Evolutionary conservation across 2,329 filamentous ascomycete species (phyloP), one percentile per base, ranked within the genome.

Genomic region (Samsoniella hepiali): DNA sequence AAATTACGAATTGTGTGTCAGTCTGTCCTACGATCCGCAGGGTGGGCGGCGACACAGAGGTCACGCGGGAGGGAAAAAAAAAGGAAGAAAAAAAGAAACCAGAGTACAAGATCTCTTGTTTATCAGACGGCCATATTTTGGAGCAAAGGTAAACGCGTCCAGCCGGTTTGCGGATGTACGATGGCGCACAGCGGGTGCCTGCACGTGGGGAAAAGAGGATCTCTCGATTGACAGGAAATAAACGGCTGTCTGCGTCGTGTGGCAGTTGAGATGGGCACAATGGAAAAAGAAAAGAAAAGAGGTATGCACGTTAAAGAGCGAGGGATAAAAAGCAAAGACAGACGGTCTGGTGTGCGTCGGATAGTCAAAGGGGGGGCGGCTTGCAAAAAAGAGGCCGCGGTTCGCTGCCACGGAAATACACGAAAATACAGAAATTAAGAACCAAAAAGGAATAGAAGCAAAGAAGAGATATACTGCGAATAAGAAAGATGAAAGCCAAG

Each of bases 131-230:
- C 38, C n/a, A 53, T 17, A 31, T 13, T 44, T 44, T 13, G 10
- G 40, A n/a, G 36, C 22, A 57, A 34, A 55, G 36, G n/a, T 22
- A 55, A 22, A 27, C 22, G 27, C 15, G 54, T 27, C 42, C 31
- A n/a, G 29, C 40, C 40, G 40, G 44, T 34, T 10, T 17, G 15
- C 22, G 11, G 40, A 7, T 47, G 45, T 42, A 27, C 34, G 45
- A 50, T 50, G 45, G 44, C 45, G 57, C 44, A 50, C 57, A 40
- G 42, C 40, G 29, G 22, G 22, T 22, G 22, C 2, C 10, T n/a
- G 42, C 58, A 60, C 58, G 58, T 60, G 58, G 58, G 47, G 53
- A 51, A 60, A 60, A 53, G 47, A 44, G 47, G 47, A 60, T 53
- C 58, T 51, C 42, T 29, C 4, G n/a, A 10, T 22, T 51, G 34